These are phyloP conservation scores for Mycosphaerella sp. DNA, from an alignment of 2,329 filamentous ascomycete species.

Conservation along the genomic window DNA sequence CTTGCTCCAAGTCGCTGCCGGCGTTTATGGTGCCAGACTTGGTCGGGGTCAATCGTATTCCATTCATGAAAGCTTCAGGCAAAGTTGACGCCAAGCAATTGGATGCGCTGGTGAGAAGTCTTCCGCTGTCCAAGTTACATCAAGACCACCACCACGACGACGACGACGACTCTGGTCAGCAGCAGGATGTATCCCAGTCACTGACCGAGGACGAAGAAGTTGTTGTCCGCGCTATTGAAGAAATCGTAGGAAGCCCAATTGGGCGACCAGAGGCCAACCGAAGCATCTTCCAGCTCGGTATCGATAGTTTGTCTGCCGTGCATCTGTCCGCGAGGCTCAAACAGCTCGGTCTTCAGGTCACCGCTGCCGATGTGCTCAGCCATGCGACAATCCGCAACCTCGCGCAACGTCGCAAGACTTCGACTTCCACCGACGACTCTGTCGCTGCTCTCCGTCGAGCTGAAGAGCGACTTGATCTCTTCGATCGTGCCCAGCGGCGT, in stretches of 20 bases:
- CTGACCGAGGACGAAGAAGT: not conserved
- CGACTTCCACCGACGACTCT: not conserved
- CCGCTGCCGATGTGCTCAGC: not conserved
- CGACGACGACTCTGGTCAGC: not conserved
- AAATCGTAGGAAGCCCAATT: not conserved
- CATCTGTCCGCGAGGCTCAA: not conserved
- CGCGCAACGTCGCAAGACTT: not conserved
- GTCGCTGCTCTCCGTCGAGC: not conserved
- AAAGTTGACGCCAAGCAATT: not conserved
- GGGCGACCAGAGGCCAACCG: not conserved
- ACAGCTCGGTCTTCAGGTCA: not conserved
- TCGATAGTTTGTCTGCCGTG: not conserved
- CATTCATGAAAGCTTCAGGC: not conserved
- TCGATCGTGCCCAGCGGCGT: not conserved
- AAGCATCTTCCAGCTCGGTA: not conserved
- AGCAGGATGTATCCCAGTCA: not conserved
- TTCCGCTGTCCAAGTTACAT: not conserved
- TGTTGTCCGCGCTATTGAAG: not conserved
- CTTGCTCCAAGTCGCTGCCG: not conserved
- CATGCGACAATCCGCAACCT: not conserved
- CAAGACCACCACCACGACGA: too few relatives aligned
- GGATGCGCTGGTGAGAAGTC: not conserved
- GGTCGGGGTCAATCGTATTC: not conserved
- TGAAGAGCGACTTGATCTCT: not conserved
- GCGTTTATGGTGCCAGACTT: not conserved